Base-by-base conservation (phyloP, 306 rosid genomes). In the Carpinus viminea region DNA sequence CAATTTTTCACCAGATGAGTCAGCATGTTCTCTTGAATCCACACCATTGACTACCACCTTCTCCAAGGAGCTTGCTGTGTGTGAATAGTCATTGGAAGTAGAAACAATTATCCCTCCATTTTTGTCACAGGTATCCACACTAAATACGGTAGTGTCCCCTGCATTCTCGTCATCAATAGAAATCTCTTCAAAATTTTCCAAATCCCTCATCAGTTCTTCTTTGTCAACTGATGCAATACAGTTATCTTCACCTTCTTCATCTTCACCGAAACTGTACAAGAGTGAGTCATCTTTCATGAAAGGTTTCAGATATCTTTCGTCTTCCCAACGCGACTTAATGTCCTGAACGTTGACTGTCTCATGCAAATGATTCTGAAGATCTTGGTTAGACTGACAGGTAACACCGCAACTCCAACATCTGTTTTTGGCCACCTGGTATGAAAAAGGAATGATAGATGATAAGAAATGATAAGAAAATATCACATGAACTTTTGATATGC, bases 351-450 rank as follows among this genome's bases (percentile, higher is more conserved):
- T 70, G 12, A 43, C 24, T 21, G 81, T 74, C 78, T 88, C 85
- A 73, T 95, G 99, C 76, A 89, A 84, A 89, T 95, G 98, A 80
- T 85, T 83, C 82, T 53, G 93, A 43, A 91, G 82, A 55, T 87
- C 91, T 66, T 79, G 80, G 65, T 79, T 85, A 79, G 94, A 89
- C 45, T 75, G 79, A 43, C 83, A 88, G n/a, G 72, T 73, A 56
- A 85, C 74, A 66, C 93, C 94, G 46, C 97, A 95, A 76, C 83
- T 88, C 99, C 99, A 95, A 84, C 98, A 93, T 77, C 68, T 90
- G 74, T 73, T 85, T 72, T 92, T 85, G 7, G 90, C 89, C 51
- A 93, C 99, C 98, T 95, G 82, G 72, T 28, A 71, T 51, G 10
- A 48, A 61, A 11, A 83, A 68, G 13, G 77, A 70, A 24, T 54